Conservation (phyloP, 1,284 basidiomycete species). For the Hortiboletus rubellus region DNA sequence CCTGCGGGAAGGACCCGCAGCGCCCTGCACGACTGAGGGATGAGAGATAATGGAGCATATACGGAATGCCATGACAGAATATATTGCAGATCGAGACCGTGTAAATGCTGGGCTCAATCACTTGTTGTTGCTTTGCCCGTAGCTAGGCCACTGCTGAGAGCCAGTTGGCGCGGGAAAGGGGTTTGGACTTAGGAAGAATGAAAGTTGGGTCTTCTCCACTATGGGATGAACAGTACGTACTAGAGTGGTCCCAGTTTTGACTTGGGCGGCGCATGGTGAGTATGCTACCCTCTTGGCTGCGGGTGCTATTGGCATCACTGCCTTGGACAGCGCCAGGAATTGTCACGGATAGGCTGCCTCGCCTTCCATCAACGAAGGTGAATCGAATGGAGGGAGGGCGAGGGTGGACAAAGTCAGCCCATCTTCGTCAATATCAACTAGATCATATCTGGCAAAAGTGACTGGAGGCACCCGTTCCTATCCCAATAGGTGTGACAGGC, state of each 20-base stretch:
- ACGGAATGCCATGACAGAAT: constrained; percentile 37
- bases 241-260: constrained; percentile 51
- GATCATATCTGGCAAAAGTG: constrained; percentile 39
- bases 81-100: constrained; percentile 35
- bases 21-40: constrained; percentile 39
- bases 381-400: constrained; percentile 24
- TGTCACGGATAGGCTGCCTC: constrained; percentile 47
- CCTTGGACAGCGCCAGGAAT: constrained; percentile 37
- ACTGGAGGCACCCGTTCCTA: constrained; percentile 23
- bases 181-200: constrained; percentile 47
- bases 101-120: constrained; percentile 22
- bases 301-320: constrained; percentile 21
- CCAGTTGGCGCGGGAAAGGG: constrained; percentile 46
- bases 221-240: constrained; percentile 28
- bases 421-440: constrained; percentile 39
- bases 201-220: constrained; percentile 32
- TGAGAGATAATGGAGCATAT: constrained; percentile 36
- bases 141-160: constrained; percentile 33
- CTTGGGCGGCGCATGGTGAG: constrained; percentile 54
- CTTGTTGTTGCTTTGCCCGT: constrained; percentile 9
- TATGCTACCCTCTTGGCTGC: constrained; percentile 50
- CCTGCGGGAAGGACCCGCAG: constrained; percentile 5
- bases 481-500: too few species aligned
- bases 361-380: constrained; percentile 29
- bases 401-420: constrained; percentile 17